phyloP scores from a whole-genome alignment of 495 filamentous ascomycete species.

The Neurospora sp. region DNA sequence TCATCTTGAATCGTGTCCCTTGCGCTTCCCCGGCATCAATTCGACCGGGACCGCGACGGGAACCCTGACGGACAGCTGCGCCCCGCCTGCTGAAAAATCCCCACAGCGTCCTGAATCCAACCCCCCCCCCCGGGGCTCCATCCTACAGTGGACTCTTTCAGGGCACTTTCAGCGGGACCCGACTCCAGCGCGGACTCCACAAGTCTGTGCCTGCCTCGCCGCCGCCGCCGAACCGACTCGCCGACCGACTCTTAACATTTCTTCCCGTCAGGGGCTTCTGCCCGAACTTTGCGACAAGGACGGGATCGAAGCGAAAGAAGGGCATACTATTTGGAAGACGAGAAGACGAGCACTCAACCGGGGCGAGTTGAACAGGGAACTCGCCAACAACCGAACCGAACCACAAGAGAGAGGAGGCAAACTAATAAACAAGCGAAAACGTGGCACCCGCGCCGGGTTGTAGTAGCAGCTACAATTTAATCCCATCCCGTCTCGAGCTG shows the following conservation, averaged over 20 bases:
- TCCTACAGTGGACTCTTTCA: not conserved
- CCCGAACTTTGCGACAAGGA: not conserved
- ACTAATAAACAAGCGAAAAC: not conserved
- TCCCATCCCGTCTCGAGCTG: no score
- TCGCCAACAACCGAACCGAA: not conserved
- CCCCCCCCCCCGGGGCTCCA: not conserved
- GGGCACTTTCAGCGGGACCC: not conserved
- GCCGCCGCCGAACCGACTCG: not conserved
- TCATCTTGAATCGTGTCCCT: not conserved
- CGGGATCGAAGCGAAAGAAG: not conserved
- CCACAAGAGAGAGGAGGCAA: not conserved
- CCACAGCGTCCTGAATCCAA: not conserved
- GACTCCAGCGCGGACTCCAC: not conserved
- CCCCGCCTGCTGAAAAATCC: not conserved
- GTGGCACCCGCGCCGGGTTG: not conserved
- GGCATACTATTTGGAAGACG: not conserved
- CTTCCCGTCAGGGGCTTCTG: not conserved
- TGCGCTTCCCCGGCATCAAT: not conserved
- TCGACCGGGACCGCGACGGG: not conserved
- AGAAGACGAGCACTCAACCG: not conserved
- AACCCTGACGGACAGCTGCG: not conserved
- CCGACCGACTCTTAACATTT: not conserved
- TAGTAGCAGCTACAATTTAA: not conserved
- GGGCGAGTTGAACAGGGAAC: not conserved
- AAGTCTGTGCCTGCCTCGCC: not conserved